Percentiles rank a stretch among this genome's conserved stretches.
phyloP scores from a whole-genome alignment of 345 rosid species.

The Leavenworthia alabamica region DNA sequence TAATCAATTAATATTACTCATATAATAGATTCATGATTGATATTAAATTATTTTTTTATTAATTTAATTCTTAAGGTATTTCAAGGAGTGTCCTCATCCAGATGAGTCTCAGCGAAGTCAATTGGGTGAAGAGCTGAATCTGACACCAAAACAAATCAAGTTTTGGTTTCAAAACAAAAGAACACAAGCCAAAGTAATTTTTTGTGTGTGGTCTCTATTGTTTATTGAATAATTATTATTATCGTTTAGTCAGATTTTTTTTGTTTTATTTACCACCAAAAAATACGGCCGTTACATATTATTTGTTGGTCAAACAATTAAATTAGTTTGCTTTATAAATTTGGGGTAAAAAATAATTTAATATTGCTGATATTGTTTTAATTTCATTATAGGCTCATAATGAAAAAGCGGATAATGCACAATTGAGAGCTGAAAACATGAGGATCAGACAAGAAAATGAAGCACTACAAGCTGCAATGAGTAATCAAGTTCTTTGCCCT shows the following conservation, averaged over 20 bases:
- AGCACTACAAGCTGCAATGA: constrained; percentile 48
- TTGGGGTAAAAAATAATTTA: no score
- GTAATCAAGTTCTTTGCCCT: constrained; percentile 54
- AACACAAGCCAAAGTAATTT: constrained; percentile 56
- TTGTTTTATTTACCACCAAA: neutral
- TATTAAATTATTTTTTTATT: no score
- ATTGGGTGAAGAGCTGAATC: constrained; percentile 47
- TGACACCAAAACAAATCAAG: constrained; percentile 53
- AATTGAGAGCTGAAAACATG: constrained; percentile 51
- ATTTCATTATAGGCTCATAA: constrained; percentile 38
- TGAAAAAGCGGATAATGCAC: constrained; percentile 45
- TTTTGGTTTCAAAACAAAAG: constrained; percentile 90
- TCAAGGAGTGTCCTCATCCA: constrained; percentile 72
- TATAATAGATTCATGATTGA: no score
- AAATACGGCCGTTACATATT: neutral
- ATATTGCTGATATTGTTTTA: no score
- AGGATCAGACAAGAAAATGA: constrained; percentile 48
- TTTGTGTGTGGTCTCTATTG: no score
- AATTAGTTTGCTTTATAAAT: no score
- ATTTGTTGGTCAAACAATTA: neutral
- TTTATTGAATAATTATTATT: neutral
- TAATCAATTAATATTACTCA: no score
- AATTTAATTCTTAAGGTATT: no score
- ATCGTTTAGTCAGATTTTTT: neutral
- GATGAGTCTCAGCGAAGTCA: constrained; percentile 53